phyloP scores from a whole-genome alignment of 345 rosid species.

The Brassica juncea region DNA sequence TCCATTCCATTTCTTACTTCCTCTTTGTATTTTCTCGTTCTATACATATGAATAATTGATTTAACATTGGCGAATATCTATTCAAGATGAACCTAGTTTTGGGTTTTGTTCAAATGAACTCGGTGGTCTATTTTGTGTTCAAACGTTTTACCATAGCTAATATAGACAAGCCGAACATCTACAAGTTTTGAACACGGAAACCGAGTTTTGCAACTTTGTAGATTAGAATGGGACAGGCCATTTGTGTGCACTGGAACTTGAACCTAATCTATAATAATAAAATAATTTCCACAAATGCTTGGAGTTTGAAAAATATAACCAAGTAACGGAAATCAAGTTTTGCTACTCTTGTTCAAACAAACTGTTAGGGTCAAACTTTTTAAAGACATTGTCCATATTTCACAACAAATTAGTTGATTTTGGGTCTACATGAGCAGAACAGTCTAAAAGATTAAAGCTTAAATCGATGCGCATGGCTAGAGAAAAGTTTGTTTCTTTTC shows the following conservation, averaged over 20 bases:
- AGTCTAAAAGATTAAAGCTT: not conserved
- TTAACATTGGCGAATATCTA: not conserved
- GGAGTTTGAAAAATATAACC: too few species aligned
- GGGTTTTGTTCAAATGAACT: not conserved
- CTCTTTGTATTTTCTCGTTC: not conserved
- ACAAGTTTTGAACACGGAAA: slow-evolving; percentile 14
- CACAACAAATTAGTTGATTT: not conserved
- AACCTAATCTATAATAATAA: not conserved
- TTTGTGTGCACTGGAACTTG: not conserved
- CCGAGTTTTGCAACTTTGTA: slow-evolving; percentile 30
- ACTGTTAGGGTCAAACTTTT: too few species aligned
- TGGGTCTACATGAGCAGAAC: not conserved
- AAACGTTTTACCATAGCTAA: not conserved
- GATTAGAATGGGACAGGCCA: slow-evolving; percentile 32
- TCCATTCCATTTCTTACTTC: not conserved
- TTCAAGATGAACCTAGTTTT: not conserved
- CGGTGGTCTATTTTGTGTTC: not conserved
- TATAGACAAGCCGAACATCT: not conserved
- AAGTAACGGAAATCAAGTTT: too few species aligned
- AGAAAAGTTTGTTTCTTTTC: slow-evolving; percentile 16
- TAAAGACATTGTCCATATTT: too few species aligned
- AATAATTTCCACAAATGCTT: too few species aligned
- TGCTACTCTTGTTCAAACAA: too few species aligned
- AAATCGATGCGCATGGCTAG: too few species aligned
- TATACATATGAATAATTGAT: not conserved